phyloP scores from a whole-genome alignment of 2,329 filamentous ascomycete species.

The Claviceps citrina region DNA sequence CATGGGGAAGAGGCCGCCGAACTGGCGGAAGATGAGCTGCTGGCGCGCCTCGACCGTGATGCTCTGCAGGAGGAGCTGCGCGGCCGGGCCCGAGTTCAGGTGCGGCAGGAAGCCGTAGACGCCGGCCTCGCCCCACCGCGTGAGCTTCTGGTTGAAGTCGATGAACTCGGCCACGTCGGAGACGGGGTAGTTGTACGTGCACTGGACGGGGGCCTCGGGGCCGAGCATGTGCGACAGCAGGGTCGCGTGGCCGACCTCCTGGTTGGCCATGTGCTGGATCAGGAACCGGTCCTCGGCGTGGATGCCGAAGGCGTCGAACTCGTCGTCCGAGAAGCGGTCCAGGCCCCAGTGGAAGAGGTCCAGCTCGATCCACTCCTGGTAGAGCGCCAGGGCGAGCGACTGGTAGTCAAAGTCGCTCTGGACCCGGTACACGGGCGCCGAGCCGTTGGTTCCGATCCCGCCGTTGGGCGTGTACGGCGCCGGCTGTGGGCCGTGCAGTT shows the following conservation, averaged over 20 bases:
- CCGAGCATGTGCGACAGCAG: conserved; percentile 67
- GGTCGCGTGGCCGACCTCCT: conserved; percentile 65
- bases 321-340: conserved; percentile 48
- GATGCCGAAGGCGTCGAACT: conserved; percentile 55
- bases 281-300: conserved; percentile 53
- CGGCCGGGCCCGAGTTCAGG: conserved; percentile 60
- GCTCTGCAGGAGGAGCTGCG: conserved; percentile 56
- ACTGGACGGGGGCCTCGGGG: conserved; percentile 51
- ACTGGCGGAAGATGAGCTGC: conserved; percentile 73
- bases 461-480: conserved; percentile 58
- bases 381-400: conserved; percentile 57
- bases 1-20: conserved; percentile 66
- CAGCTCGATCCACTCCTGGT: conserved; percentile 74
- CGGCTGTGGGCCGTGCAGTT: conserved; percentile 50
- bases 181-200: conserved; percentile 70
- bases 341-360: conserved; percentile 70
- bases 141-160: conserved; percentile 77
- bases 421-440: conserved; percentile 58
- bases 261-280: conserved; percentile 61
- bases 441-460: conserved; percentile 65
- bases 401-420: conserved; percentile 74
- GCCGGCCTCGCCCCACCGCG: conserved; percentile 62
- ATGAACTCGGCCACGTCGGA: conserved; percentile 60
- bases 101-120: conserved; percentile 72
- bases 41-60: conserved; percentile 69